Evolutionary conservation across 495 filamentous ascomycete species (phyloP).

Genomic region (Pyrenula aspistea): DNA sequence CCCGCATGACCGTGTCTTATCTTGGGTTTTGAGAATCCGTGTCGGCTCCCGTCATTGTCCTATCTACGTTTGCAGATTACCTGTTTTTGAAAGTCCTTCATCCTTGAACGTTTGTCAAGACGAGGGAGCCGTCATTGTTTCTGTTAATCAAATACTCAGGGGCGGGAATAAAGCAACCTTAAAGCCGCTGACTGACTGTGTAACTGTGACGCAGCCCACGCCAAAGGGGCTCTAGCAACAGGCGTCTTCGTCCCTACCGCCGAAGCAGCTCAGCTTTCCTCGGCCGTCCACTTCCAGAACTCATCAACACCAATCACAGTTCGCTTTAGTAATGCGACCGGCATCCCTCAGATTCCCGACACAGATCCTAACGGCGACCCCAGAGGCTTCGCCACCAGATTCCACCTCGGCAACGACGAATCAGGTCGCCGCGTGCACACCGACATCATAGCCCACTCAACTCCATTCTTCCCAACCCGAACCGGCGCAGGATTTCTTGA

Average conservation of each 20-base stretch:
- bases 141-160: too few relatives aligned
- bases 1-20: too few relatives aligned
- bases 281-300: constrained; percentile 35
- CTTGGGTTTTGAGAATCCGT: too few relatives aligned
- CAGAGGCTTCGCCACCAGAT: constrained; percentile 35
- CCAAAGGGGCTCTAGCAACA: constrained; percentile 31
- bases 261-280: constrained; percentile 26
- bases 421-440: constrained; percentile 32
- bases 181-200: too few relatives aligned
- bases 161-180: too few relatives aligned
- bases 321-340: constrained; percentile 41
- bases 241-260: constrained; percentile 38
- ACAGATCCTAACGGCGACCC: constrained; percentile 34
- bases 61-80: too few relatives aligned
- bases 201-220: too few relatives aligned
- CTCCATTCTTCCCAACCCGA: constrained; percentile 31
- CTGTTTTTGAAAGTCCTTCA: too few relatives aligned
- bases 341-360: constrained; percentile 37
- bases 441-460: constrained; percentile 40
- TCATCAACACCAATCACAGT: constrained; percentile 31
- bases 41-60: too few relatives aligned
- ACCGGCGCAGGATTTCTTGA: constrained; percentile 35
- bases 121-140: too few relatives aligned
- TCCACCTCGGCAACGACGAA: constrained; percentile 22
- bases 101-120: too few relatives aligned